Evolutionary conservation across 345 rosid genomes (phyloP), one percentile per base, ranked within the genome.

Genomic region (Dipteronia sinensis): DNA sequence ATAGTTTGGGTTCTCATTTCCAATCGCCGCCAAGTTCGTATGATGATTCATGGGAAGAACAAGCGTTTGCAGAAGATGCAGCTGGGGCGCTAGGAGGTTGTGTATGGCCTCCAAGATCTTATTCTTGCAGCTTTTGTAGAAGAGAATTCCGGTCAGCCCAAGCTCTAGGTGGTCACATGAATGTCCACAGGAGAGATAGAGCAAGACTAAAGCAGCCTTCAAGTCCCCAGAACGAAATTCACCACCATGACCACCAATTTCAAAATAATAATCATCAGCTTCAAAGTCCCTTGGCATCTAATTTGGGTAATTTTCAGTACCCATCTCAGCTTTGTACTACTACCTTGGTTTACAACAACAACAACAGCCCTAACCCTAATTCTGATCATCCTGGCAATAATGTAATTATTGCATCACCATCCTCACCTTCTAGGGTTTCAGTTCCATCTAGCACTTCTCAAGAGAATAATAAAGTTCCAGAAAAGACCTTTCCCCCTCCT

Each of bases 121-220:
- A 94, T 79, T 78, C 93, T 65, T 94, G 98, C 71, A 92, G 90
- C 87, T 92, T 92, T 51, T 94, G 98, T 71, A 86, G 88, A 71
- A 85, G 97, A 85, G 95, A 94, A 79, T 94, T 94, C 76, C 84
- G 88, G 81, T 92, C 96, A 69, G 97, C 97, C 76, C 98, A 89
- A 89, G 98, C 98, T 65, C 90, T 94, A 17, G 98, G 98, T 31
- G 98, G 98, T 68, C 98, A 94, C 80, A 94, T 94, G 98, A 94
- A 94, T 75, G 93, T 94, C 67, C 98, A 94, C 79, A 86, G 98
- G 81, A 91, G 97, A 79, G 98, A 93, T 79, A 88, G 96, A 84
- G 97, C 98, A 69, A 84, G 97, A 79, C 88, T 91, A 75, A 93
- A 90, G 85, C 93, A 89, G 76, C 78, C 89, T 47, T 87, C 90